Percentiles rank a stretch among this genome's conserved stretches.
Evolutionary conservation across 129 eudicot genomes (phyloP).

Genomic region (Flaveria bidentis): DNA sequence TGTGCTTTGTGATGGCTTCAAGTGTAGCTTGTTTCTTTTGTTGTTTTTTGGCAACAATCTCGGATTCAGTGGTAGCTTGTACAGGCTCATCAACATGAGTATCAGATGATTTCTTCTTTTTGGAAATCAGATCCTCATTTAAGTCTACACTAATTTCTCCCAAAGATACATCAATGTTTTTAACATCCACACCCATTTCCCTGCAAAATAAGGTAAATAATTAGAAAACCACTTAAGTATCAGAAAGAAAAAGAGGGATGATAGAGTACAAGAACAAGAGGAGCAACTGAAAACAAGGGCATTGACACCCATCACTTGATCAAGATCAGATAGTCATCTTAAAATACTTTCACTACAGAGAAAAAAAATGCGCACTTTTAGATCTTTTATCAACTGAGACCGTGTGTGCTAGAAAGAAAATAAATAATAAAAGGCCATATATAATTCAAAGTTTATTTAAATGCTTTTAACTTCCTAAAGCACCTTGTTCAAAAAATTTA

Average conservation of each 20-base stretch:
- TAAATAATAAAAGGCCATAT: not conserved
- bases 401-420: not conserved
- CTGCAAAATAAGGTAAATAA: slow-evolving; percentile 40
- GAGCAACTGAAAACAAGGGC: slow-evolving; percentile 10
- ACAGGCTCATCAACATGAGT: slow-evolving; percentile 38
- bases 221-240: slow-evolving; percentile 15
- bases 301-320: slow-evolving; percentile 19
- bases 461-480: not conserved
- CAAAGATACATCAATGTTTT: slow-evolving; percentile 57
- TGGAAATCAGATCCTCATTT: slow-evolving; percentile 56
- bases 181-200: slow-evolving; percentile 65
- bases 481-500: not conserved
- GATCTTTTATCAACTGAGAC: not conserved
- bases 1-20: slow-evolving; percentile 45
- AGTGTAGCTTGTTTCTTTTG: slow-evolving; percentile 47
- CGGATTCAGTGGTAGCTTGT: slow-evolving; percentile 39
- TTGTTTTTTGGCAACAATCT: slow-evolving; percentile 41
- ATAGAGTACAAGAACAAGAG: not conserved
- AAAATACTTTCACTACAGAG: not conserved
- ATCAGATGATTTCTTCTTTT: slow-evolving; percentile 45
- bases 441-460: not conserved
- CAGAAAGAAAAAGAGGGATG: not conserved
- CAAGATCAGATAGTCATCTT: slow-evolving; percentile 23
- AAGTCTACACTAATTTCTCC: slow-evolving; percentile 63
- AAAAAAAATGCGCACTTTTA: not conserved